Evolutionary conservation across 495 filamentous ascomycete species (phyloP), one percentile per base, ranked within the genome.

Genomic region (Neurospora sp.): DNA sequence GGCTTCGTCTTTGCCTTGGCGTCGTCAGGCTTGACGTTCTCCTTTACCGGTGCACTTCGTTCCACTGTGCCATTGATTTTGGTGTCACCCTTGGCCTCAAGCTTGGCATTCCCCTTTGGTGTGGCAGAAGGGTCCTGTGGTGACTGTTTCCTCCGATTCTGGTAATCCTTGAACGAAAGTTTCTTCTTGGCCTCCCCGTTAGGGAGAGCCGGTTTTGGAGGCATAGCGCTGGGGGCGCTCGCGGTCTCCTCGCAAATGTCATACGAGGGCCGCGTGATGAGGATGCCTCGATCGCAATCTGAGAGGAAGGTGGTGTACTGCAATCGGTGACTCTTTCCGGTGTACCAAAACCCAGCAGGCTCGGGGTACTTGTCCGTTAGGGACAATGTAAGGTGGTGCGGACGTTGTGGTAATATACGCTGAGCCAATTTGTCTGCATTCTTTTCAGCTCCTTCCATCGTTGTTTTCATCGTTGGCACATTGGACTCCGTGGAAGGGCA

Each of bases 381-480:
- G 41, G 80, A 82, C 70, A 82, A 73, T 22, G 83, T 81, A 41
- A 86, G 78, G 71, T 82, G 82, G 59, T 85, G 82, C 69, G 84
- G 81, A 70, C 78, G 76, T 71, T 77, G 74, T 39, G 85, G 85
- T 68, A 86, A 78, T 40, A 83, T 78, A 71, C 77, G 76, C 78
- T 84, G 76, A 74, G 79, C 81, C 75, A 86, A 74, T 70, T 74
- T 77, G 44, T 83, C 71, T 81, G 82, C 81, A 76, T 78, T 82
- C 76, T 82, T 82, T 73, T 78, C 82, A 81, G 83, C 82, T 77
- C 78, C 82, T 81, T 86, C 85, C 85, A 86, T 86, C 79, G 74
- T 85, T 82, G 72, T 75, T 74, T 78, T 77, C 77, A 80, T 80
- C 76, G 73, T 70, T 74, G 71, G 70, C 74, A 77, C 79, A 79